Percentiles rank a stretch among this genome's conserved stretches.
These are phyloP conservation scores for Immersiporthe knoxdaviesiana DNA, from an alignment of 2,329 filamentous ascomycete species.

Conservation along the genomic window DNA sequence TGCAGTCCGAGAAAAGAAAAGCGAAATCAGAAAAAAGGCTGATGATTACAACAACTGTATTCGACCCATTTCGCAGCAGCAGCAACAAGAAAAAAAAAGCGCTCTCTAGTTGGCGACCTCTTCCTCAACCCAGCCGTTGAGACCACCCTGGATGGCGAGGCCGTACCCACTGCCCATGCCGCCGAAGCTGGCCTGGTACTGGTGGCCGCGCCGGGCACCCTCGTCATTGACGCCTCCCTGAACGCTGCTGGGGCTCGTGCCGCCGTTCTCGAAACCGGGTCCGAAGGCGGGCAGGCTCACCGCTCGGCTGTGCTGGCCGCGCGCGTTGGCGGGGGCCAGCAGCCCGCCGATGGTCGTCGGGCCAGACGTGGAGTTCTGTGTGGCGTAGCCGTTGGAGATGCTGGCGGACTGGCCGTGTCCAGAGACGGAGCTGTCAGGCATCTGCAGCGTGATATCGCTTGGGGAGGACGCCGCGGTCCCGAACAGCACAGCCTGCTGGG, in stretches of 20 bases:
- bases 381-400: slow-evolving; percentile 66
- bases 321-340: slow-evolving; percentile 69
- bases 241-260: slow-evolving; percentile 53
- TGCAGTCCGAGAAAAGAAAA: slow-evolving; percentile 24
- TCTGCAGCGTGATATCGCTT: slow-evolving; percentile 60
- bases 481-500: slow-evolving; percentile 81
- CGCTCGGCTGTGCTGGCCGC: slow-evolving; percentile 73
- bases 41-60: slow-evolving; percentile 34
- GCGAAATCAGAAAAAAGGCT: slow-evolving; percentile 30
- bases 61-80: slow-evolving; percentile 27
- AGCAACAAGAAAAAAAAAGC: no score
- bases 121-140: slow-evolving; percentile 71
- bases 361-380: slow-evolving; percentile 55
- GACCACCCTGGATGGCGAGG: slow-evolving; percentile 63
- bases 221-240: slow-evolving; percentile 50
- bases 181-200: slow-evolving; percentile 67
- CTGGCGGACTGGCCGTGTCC: slow-evolving; percentile 69
- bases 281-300: slow-evolving; percentile 81
- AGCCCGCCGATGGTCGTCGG: slow-evolving; percentile 76
- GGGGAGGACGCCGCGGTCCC: slow-evolving; percentile 68
- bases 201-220: slow-evolving; percentile 64
- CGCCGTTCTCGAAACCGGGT: slow-evolving; percentile 64
- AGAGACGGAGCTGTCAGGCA: slow-evolving; percentile 63
- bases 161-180: slow-evolving; percentile 64
- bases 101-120: slow-evolving; percentile 61